phyloP scores from a whole-genome alignment of 1,284 basidiomycete genomes.

The Fomitopsis betulina region DNA sequence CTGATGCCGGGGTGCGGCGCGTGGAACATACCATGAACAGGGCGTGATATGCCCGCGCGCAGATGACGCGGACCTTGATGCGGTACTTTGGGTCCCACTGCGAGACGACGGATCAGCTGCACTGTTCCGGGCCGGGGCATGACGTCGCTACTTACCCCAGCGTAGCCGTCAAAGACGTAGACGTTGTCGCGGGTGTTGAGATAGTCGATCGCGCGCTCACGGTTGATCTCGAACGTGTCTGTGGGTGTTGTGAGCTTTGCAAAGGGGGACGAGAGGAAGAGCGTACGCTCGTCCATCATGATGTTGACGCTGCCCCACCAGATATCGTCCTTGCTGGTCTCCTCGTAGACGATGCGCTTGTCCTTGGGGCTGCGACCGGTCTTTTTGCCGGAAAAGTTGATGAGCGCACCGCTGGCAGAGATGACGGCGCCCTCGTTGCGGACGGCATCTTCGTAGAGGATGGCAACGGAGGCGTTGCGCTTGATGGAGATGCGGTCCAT shows the following conservation, averaged over 20 bases:
- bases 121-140: neutral
- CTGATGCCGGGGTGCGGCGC: neutral
- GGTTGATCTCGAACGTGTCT: conserved; percentile 99
- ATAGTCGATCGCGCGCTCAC: conserved; percentile 99
- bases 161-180: conserved; percentile 98
- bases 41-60: conserved; percentile 97
- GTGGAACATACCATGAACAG: conserved; percentile 88
- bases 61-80: conserved; percentile 99
- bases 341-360: conserved; percentile 99
- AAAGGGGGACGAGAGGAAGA: neutral
- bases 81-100: conserved; percentile 99
- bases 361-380: conserved; percentile 98
- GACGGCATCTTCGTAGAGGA: conserved; percentile 98
- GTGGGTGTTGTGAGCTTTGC: conserved; percentile 1
- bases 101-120: conserved; percentile 4
- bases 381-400: conserved; percentile 99
- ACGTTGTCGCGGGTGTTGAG: conserved; percentile 98
- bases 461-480: conserved; percentile 93
- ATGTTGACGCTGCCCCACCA: conserved; percentile 99
- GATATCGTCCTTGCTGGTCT: conserved; percentile 95
- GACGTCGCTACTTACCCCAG: conserved; percentile 56
- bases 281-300: conserved; percentile 93
- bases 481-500: conserved; percentile 87
- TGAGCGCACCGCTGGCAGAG: conserved; percentile 92
- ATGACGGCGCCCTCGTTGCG: conserved; percentile 98